phyloP scores from a whole-genome alignment of 2,329 filamentous ascomycete species.

The Microascus cirrosus region DNA sequence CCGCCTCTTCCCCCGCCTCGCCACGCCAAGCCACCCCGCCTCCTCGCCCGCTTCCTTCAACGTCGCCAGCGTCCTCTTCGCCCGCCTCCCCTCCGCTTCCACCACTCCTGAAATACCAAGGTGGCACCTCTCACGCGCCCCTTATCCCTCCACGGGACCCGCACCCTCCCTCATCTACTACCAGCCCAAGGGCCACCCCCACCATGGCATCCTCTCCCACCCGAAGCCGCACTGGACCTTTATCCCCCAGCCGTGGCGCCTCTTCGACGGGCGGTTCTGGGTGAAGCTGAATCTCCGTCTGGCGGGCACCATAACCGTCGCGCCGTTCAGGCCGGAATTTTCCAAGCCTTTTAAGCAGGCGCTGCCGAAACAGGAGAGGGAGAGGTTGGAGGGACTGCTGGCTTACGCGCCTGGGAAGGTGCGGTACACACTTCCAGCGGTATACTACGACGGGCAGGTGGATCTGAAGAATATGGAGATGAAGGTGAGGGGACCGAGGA shows the following conservation, averaged over 20 bases:
- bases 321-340: constrained; percentile 31
- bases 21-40: constrained; percentile 8
- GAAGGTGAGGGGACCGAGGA: constrained; percentile 8
- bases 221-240: background rate
- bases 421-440: constrained; percentile 41
- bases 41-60: constrained; percentile 26
- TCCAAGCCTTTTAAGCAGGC: constrained; percentile 36
- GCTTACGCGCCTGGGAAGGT: constrained; percentile 43
- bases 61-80: constrained; percentile 25
- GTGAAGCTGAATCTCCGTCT: constrained; percentile 33
- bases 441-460: constrained; percentile 27
- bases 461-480: background rate
- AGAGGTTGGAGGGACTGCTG: constrained; percentile 28
- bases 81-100: constrained; percentile 18
- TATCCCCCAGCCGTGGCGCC: constrained; percentile 19
- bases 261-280: constrained; percentile 56
- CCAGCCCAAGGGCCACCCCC: background rate
- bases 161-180: constrained; percentile 14
- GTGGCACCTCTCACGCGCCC: constrained; percentile 36
- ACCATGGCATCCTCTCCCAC: background rate
- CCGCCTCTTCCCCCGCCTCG: constrained; percentile 36
- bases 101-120: background rate
- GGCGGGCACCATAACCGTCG: constrained; percentile 27
- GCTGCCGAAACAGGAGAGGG: constrained; percentile 19
- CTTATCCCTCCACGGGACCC: constrained; percentile 28